These are phyloP conservation scores for Ilyonectria mors-panacis DNA, from an alignment of 2,329 filamentous ascomycete species.

Conservation along the genomic window DNA sequence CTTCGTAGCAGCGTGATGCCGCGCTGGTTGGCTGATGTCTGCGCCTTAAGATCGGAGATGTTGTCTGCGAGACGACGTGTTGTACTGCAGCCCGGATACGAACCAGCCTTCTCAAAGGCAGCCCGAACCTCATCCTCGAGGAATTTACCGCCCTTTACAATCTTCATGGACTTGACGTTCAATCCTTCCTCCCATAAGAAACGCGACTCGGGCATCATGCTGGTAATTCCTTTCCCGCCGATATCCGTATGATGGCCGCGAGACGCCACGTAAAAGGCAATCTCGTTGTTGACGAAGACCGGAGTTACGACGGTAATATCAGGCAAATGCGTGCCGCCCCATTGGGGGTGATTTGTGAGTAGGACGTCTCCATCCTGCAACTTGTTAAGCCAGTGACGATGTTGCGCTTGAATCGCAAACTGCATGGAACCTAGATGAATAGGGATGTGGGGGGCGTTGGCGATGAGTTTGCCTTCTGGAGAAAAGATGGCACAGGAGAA, in stretches of 20 bases:
- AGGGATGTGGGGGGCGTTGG: conserved; percentile 53
- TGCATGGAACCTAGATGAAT: conserved; percentile 61
- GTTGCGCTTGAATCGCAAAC: conserved; percentile 57
- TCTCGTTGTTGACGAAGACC: conserved; percentile 51
- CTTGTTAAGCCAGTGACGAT: conserved; percentile 51
- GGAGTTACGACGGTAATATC: conserved; percentile 60
- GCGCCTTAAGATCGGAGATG: conserved; percentile 61
- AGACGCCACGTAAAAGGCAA: conserved; percentile 57
- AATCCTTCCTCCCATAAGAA: conserved; percentile 61
- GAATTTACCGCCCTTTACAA: conserved; percentile 55
- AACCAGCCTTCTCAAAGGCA: conserved; percentile 52
- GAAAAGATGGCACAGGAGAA: conserved; percentile 61
- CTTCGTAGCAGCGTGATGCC: conserved; percentile 53
- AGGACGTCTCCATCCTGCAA: conserved; percentile 58
- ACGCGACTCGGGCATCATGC: conserved; percentile 60
- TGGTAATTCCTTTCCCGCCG: conserved; percentile 55
- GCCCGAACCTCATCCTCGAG: conserved; percentile 52
- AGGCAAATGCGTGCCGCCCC: conserved; percentile 58
- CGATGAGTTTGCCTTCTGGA: conserved; percentile 58
- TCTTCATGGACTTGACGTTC: conserved; percentile 56
- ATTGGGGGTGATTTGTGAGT: conserved; percentile 56
- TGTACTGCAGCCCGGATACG: conserved; percentile 55
- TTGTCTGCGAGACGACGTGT: conserved; percentile 58
- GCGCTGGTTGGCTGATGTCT: conserved; percentile 60
- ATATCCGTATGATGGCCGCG: conserved; percentile 56